Base-by-base conservation (phyloP, 768 basidiomycete species). In the Kwoniella dejecticola region DNA sequence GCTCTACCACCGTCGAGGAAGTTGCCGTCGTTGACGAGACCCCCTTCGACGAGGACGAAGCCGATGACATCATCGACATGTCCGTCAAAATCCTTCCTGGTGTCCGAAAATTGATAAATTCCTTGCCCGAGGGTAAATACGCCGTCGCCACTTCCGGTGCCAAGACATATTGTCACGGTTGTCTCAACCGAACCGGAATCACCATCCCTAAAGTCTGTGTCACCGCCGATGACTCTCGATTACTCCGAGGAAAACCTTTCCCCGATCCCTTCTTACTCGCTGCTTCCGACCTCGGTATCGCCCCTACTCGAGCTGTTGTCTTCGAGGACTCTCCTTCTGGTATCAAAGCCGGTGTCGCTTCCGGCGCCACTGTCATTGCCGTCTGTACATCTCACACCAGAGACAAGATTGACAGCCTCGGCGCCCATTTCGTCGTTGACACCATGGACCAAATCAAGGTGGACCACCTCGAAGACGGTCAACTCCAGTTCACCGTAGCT, bases 131-230 rank as follows among this genome's bases (percentile, higher is more conserved):
- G 53, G 86, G 84, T n/a, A 82, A 81, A 41, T 89, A 85, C 70
- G 87, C 87, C 19, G 86, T 89, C 17, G 88, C 88, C 2, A 89
- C 88, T 0, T 88, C 87, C 0, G 88, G 87, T 4, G 87, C 88
- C 3, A 86, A 84, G 76, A 88, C 86, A 0, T 87, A 88, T 62
- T 68, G 84, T 84, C 86, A 69, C 62, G 83, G 77, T 23, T 50
- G 47, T 31, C 26, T 62, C 33, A 57, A 40, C 17, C 24, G 47
- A 23, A 47, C 12, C 7, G 58, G 86, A 12, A 88, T 89, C 77
- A 81, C 80, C 1, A 85, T 86, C 7, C 88, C 88, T 23, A 76
- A 80, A 46, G 84, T 88, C 40, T 88, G 87, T 27, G 87, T 89
- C 77, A 89, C 88, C 26, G 88, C 87, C 41, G 88, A 89, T 74